Base-by-base conservation (phyloP, 345 rosid genomes). In the Hirschfeldia incana region DNA sequence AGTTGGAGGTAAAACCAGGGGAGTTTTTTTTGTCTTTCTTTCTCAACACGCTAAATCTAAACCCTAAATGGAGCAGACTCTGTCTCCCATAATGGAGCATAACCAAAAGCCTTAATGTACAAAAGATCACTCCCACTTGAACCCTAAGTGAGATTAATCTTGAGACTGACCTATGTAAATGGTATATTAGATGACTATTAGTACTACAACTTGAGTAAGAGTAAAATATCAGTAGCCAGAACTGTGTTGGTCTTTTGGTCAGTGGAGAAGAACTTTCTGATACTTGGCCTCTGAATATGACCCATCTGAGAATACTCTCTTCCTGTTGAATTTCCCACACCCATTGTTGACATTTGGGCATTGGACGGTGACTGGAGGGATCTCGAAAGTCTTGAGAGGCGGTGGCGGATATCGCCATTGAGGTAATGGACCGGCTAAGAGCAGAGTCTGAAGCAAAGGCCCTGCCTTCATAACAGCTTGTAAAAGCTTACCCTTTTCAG, bases 401-500 rank as follows among this genome's bases (percentile, higher is more conserved):
- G 99, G 99, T 1, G 99, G 99, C 2, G 99, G 99, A 83, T 93
- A 90, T 36, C 87, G 89, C 99, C 99, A 95, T 77, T 95, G 94
- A 65, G 99, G 99, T 37, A 95, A 86, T 30, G 98, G 98, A 32
- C 97, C 99, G 0, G 98, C 99, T 72, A 95, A 83, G 44, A 95
- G 96, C 1, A 95, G 89, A 6, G 99, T 95, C 84, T 91, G 91
- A 75, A 95, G 84, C 30, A 95, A 85, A n/a, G 99, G 99, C 1
- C 99, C 99, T 17, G 98, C 98, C 86, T 90, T 88, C 85, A 95
- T 88, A 36, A 95, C 99, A 49, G 99, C 98, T 72, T 95, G 93
- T 75, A 95, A 83, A 78, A 95, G 94, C 89, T 91, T 93, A 5
- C 99, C 99, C 80, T 95, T 95, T 76, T 95, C 98, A 5, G 98